phyloP scores from a whole-genome alignment of 768 basidiomycete species.

The Mycena latifolia region DNA sequence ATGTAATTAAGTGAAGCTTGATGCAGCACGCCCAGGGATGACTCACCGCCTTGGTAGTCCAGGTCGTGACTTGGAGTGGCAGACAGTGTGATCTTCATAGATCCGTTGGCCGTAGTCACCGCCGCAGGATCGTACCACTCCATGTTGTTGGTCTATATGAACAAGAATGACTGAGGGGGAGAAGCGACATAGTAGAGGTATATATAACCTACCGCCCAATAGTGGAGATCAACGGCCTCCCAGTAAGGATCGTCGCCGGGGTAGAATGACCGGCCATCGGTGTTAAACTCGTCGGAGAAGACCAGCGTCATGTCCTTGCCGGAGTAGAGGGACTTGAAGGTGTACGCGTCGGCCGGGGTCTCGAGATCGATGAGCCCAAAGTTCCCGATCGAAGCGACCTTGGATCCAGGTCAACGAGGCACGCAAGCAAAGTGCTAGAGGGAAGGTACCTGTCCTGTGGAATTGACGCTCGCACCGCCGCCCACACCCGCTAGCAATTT shows the following conservation, averaged over 20 bases:
- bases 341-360: conserved; percentile 72
- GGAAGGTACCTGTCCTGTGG: conserved; percentile 67
- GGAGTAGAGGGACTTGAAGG: conserved; percentile 63
- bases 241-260: conserved; percentile 75
- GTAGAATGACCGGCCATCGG: conserved; percentile 83
- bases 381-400: conserved; percentile 28
- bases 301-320: conserved; percentile 72
- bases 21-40: neutral
- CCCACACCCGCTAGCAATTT: conserved; percentile 58
- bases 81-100: conserved; percentile 80
- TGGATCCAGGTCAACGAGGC: neutral
- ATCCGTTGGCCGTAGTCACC: conserved; percentile 78
- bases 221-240: conserved; percentile 56
- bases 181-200: conserved; percentile 32
- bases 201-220: conserved; percentile 11
- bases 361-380: conserved; percentile 70
- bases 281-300: conserved; percentile 89
- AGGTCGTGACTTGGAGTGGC: conserved; percentile 76
- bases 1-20: no score
- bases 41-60: conserved; percentile 57
- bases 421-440: conserved; percentile 29
- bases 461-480: conserved; percentile 70
- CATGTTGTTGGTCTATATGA: conserved; percentile 83
- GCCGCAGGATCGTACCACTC: conserved; percentile 85
- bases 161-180: conserved; percentile 89